phyloP scores from a whole-genome alignment of 2,329 filamentous ascomycete species.

The Fusarium chuoi region DNA sequence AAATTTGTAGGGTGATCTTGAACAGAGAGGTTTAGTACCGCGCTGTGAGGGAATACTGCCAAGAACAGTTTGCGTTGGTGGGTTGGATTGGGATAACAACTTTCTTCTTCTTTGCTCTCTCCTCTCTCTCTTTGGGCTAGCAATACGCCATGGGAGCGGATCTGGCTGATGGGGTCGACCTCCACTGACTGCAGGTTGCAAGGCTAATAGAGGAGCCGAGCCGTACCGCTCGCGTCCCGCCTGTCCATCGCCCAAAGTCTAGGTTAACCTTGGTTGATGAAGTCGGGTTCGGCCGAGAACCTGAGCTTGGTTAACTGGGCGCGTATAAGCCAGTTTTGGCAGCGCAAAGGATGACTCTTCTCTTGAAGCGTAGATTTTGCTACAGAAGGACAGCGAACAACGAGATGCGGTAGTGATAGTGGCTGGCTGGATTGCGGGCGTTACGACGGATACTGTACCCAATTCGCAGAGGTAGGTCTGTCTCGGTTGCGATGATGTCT shows the following conservation, averaged over 20 bases:
- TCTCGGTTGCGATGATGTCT: constrained; percentile 8
- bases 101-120: not conserved
- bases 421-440: constrained; percentile 17
- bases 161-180: constrained; percentile 20
- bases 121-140: constrained; percentile 1
- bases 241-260: constrained; percentile 32
- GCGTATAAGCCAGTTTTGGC: constrained; percentile 9
- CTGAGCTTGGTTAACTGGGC: not conserved
- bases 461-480: not conserved
- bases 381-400: not conserved
- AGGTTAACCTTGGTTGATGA: constrained; percentile 12
- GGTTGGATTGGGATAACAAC: not conserved
- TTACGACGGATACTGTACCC: constrained; percentile 5
- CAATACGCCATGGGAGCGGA: constrained; percentile 23
- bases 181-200: constrained; percentile 30
- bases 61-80: constrained; percentile 4
- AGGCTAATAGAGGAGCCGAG: constrained; percentile 39
- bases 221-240: constrained; percentile 39
- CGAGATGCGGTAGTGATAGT: not conserved
- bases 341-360: not conserved
- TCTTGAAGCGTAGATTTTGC: not conserved
- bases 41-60: not conserved
- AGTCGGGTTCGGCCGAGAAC: constrained; percentile 31
- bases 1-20: not conserved
- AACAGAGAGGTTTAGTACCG: not conserved